Evolutionary conservation across 805 yeast genomes (phyloP).

Genomic region (Pichia membranifaciens): DNA sequence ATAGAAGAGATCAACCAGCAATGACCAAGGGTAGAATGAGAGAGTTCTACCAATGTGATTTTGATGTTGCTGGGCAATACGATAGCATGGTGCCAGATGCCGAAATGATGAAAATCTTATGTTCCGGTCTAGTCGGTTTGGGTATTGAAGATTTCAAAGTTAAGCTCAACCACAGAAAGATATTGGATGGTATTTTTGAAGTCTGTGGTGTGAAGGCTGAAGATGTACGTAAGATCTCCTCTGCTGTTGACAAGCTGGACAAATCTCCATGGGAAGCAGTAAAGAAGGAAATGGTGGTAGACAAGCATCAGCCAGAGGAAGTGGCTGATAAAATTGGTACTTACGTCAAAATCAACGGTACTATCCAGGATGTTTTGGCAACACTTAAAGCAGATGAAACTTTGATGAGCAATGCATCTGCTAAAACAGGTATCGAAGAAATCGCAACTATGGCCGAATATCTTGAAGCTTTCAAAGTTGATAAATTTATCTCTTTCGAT

Average conservation of each 20-base stretch:
- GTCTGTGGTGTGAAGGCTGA: slow-evolving; percentile 92
- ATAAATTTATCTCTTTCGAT: slow-evolving; percentile 69
- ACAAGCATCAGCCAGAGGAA: slow-evolving; percentile 83
- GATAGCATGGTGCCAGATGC: slow-evolving; percentile 97
- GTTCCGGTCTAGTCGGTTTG: slow-evolving; percentile 76
- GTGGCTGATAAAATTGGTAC: slow-evolving; percentile 92
- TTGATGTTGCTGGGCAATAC: slow-evolving; percentile 90
- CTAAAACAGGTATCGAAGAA: slow-evolving; percentile 75
- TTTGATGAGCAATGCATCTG: slow-evolving; percentile 61
- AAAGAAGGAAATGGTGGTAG: slow-evolving; percentile 84
- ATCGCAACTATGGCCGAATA: slow-evolving; percentile 71
- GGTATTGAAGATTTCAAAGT: slow-evolving; percentile 88
- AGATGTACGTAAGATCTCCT: slow-evolving; percentile 87
- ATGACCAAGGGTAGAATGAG: slow-evolving; percentile 99
- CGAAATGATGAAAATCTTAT: slow-evolving; percentile 73
- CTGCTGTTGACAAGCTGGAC: slow-evolving; percentile 96
- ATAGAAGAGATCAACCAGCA: slow-evolving; percentile 99
- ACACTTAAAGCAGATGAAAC: slow-evolving; percentile 51
- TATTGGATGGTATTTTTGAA: slow-evolving; percentile 91
- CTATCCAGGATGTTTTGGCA: slow-evolving; percentile 55
- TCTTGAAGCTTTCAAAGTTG: slow-evolving; percentile 76
- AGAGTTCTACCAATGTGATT: slow-evolving; percentile 98
- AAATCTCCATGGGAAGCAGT: slow-evolving; percentile 95
- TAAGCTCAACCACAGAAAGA: slow-evolving; percentile 91
- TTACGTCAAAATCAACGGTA: slow-evolving; percentile 80